Conservation (phyloP, 2,329 filamentous ascomycete species). For the Neobulgaria alba region DNA sequence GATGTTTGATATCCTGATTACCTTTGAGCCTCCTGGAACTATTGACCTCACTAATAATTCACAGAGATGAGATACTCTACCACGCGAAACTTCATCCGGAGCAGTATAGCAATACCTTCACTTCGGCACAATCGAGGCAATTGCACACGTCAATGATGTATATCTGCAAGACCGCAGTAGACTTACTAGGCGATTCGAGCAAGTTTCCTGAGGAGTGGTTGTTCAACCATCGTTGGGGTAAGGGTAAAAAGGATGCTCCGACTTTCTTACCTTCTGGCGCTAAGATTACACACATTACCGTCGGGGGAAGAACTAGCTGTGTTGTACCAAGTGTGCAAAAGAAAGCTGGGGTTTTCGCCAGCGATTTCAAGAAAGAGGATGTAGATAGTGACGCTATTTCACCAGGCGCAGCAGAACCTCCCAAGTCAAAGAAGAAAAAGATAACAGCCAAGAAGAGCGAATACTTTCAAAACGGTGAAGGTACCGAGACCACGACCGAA, state of each 20-base stretch:
- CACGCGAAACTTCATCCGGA: constrained; percentile 85
- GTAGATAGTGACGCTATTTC: not conserved
- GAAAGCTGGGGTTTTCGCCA: constrained; percentile 42
- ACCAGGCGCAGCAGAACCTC: too few species aligned
- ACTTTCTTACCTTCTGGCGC: constrained; percentile 72
- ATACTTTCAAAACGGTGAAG: too few species aligned
- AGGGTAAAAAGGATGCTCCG: constrained; percentile 65
- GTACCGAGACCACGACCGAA: too few species aligned
- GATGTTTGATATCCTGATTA: too few species aligned
- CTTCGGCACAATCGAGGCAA: constrained; percentile 57
- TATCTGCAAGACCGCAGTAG: constrained; percentile 73
- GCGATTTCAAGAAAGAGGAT: constrained; percentile 18
- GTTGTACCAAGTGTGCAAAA: constrained; percentile 81
- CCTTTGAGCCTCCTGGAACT: too few species aligned
- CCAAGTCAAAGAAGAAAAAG: too few species aligned
- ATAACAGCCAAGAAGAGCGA: too few species aligned
- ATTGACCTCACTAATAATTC: constrained; percentile 1
- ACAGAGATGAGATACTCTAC: constrained; percentile 78
- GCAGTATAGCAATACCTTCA: constrained; percentile 81
- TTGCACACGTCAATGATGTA: constrained; percentile 67
- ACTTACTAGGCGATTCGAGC: constrained; percentile 70
- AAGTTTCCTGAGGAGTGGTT: constrained; percentile 83
- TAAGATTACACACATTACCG: constrained; percentile 77
- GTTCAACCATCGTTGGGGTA: constrained; percentile 82
- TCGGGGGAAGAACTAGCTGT: constrained; percentile 86